A percentile compares a stretch with the other conserved stretches of the same genome.
These are phyloP conservation scores for Tetrastigma voinierianum DNA, from an alignment of 164 flowering plant genomes.

Conservation along the genomic window DNA sequence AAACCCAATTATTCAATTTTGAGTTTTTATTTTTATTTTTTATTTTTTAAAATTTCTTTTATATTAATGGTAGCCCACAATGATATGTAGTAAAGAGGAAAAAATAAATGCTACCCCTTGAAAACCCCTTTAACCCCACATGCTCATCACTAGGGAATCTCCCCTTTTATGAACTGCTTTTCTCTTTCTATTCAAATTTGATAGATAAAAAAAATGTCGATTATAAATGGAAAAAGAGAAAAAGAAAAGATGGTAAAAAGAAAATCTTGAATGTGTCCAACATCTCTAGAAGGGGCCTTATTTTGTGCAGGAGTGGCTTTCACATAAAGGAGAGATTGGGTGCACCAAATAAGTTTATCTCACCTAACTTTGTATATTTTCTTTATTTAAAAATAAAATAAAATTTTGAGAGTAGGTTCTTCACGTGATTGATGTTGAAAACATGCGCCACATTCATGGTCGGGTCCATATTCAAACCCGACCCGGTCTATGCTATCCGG, in stretches of 20 bases:
- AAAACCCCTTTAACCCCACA: constrained; percentile 20
- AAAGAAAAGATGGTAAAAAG: not conserved
- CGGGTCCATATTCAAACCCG: too few species aligned
- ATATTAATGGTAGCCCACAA: constrained; percentile 7
- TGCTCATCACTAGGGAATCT: constrained; percentile 34
- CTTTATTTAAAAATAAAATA: too few species aligned
- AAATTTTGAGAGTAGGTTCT: too few species aligned
- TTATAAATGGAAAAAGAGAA: not conserved
- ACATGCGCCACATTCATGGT: too few species aligned
- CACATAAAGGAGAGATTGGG: not conserved
- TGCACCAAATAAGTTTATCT: not conserved
- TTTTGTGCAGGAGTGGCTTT: not conserved
- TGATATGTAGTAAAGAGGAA: not conserved
- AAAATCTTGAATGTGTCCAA: not conserved
- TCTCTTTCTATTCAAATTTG: not conserved
- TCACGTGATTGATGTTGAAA: too few species aligned
- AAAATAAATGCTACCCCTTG: constrained; percentile 8
- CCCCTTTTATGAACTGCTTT: constrained; percentile 7
- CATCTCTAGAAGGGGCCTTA: not conserved
- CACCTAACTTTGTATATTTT: not conserved
- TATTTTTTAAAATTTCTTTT: not conserved
- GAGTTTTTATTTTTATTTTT: not conserved
- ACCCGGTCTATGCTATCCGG: too few species aligned
- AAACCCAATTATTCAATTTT: constrained; percentile 18
- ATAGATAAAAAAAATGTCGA: too few species aligned